Evolutionary conservation across 257 asterid species (phyloP).

Genomic region (Forsythia suspensa): DNA sequence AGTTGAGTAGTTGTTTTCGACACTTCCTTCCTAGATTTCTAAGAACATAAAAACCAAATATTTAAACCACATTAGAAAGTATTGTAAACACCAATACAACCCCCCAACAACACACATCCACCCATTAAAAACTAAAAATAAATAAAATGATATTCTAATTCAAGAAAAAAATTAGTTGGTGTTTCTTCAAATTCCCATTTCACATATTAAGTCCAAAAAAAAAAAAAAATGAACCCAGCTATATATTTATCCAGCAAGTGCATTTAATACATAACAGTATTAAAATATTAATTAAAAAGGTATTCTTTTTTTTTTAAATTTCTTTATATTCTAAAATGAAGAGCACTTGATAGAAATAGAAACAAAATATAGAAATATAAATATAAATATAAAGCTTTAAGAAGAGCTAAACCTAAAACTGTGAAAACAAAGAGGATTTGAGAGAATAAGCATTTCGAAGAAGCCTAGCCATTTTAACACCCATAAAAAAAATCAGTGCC

Average conservation of each 20-base stretch:
- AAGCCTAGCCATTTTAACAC: slow-evolving; percentile 34
- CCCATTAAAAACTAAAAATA: neutral
- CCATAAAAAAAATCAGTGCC: neutral
- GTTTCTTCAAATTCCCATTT: neutral
- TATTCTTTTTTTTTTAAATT: neutral
- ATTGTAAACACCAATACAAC: too few relatives aligned
- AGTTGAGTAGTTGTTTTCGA: slow-evolving; percentile 33
- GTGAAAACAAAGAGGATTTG: slow-evolving; percentile 20
- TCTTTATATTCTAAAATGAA: neutral
- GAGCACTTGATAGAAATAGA: neutral
- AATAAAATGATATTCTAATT: neutral
- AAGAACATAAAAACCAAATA: slow-evolving; percentile 16
- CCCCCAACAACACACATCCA: neutral
- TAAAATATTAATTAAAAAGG: neutral
- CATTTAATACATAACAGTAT: neutral
- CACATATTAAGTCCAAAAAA: neutral
- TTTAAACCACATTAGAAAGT: neutral
- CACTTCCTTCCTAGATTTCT: slow-evolving; percentile 30
- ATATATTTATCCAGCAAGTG: neutral
- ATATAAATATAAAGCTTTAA: neutral
- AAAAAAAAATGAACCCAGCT: neutral
- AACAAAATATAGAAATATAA: neutral
- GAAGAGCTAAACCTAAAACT: slow-evolving; percentile 6
- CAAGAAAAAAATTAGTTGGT: neutral
- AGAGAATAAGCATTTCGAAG: slow-evolving; percentile 26